Evolutionary conservation across 805 yeast species (phyloP).

Genomic region (Cyberlindnera veronae): DNA sequence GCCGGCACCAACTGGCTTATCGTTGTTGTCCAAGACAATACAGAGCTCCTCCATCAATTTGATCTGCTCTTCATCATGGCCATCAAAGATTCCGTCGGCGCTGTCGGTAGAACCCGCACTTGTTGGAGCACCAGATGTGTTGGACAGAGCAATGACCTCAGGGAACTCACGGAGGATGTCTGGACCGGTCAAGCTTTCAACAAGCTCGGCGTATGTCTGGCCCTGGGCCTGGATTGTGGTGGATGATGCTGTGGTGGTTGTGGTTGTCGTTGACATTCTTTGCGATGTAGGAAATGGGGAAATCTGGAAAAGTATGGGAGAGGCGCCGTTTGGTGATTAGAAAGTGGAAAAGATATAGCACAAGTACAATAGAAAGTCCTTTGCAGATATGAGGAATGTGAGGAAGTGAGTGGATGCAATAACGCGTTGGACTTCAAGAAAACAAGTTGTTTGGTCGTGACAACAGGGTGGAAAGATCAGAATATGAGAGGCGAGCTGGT

Average conservation of each 20-base stretch:
- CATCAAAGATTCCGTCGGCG: conserved; percentile 55
- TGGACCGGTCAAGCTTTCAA: conserved; percentile 44
- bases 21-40: conserved; percentile 86
- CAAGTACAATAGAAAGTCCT: too few species aligned
- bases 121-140: conserved; percentile 54
- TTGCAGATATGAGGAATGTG: too few species aligned
- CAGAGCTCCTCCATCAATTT: conserved; percentile 95
- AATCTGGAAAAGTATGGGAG: too few species aligned
- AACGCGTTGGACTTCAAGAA: too few species aligned
- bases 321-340: too few species aligned
- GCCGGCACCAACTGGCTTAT: conserved; percentile 86
- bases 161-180: conserved; percentile 58
- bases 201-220: conserved; percentile 45
- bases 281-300: too few species aligned
- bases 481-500: too few species aligned
- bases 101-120: conserved; percentile 31
- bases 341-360: too few species aligned
- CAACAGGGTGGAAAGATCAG: too few species aligned
- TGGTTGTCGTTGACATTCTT: too few species aligned
- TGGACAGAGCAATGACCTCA: conserved; percentile 61
- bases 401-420: too few species aligned
- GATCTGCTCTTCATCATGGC: conserved; percentile 93
- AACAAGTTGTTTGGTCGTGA: too few species aligned
- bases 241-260: conserved; percentile 5
- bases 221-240: conserved; percentile 10